Conservation (phyloP, 345 rosid genomes). For the Salix koriyanagi region DNA sequence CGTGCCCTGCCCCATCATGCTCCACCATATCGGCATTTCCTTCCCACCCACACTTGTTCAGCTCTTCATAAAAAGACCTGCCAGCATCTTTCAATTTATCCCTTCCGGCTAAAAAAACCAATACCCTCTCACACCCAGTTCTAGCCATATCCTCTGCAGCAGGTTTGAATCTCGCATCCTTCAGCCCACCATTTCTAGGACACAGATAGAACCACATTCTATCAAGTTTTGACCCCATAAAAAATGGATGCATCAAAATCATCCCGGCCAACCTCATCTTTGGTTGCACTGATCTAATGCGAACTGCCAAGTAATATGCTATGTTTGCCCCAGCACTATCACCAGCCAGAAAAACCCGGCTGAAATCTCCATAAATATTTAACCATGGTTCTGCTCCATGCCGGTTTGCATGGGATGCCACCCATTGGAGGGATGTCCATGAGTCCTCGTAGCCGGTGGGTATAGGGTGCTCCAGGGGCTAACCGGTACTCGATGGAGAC, state of each 20-base stretch:
- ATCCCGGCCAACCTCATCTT: conserved; percentile 1
- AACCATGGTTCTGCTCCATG: conserved; percentile 2
- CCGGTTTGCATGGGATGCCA: not conserved
- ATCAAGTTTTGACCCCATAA: conserved; percentile 35
- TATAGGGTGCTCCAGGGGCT: conserved; percentile 8
- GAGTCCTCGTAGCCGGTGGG: conserved; percentile 1
- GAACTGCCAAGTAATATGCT: conserved; percentile 13
- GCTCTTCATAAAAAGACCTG: not conserved
- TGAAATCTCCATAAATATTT: conserved; percentile 5
- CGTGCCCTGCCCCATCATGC: conserved; percentile 1
- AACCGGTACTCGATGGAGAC: conserved; percentile 4
- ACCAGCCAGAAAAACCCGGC: conserved; percentile 3
- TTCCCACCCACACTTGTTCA: conserved; percentile 1
- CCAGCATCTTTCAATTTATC: not conserved
- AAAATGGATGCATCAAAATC: conserved; percentile 18
- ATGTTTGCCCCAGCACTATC: conserved; percentile 20
- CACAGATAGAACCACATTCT: conserved; percentile 20
- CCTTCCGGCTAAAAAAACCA: not conserved
- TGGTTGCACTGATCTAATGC: not conserved
- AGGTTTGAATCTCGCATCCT: conserved; percentile 40
- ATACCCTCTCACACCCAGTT: not conserved
- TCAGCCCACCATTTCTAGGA: conserved; percentile 27
- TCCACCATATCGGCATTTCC: conserved; percentile 4
- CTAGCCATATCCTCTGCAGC: conserved; percentile 4
- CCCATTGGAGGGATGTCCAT: conserved; percentile 9